Percentiles rank a stretch among this genome's conserved stretches.
phyloP scores from a whole-genome alignment of 164 flowering plant genomes.

The Paratinospora sagittata region DNA sequence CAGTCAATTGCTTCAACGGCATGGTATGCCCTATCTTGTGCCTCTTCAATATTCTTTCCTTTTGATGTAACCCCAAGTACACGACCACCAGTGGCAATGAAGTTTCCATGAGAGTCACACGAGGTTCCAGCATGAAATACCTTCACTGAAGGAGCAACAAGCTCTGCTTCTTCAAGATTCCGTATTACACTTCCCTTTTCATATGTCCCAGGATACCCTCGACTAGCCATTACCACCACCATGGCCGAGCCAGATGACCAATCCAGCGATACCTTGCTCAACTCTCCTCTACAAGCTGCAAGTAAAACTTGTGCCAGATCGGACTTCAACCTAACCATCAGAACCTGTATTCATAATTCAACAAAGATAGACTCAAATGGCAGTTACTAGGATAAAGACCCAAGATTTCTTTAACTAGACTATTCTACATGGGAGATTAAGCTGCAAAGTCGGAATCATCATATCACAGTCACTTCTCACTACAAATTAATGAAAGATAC shows the following conservation, averaged over 20 bases:
- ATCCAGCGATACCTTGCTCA: constrained; percentile 45
- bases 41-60: constrained; percentile 64
- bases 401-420: background rate
- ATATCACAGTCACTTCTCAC: background rate
- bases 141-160: constrained; percentile 53
- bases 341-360: constrained; percentile 39
- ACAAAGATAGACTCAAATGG: background rate
- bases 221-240: constrained; percentile 97
- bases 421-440: background rate
- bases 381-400: background rate
- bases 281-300: constrained; percentile 79
- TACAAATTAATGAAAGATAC: background rate
- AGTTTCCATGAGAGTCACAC: constrained; percentile 55
- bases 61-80: constrained; percentile 86
- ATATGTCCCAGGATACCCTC: constrained; percentile 84
- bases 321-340: constrained; percentile 89
- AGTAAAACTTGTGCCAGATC: constrained; percentile 84
- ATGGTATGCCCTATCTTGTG: constrained; percentile 61
- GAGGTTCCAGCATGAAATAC: constrained; percentile 90
- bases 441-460: background rate
- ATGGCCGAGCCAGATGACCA: constrained; percentile 95
- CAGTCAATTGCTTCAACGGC: constrained; percentile 71
- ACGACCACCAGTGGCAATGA: constrained; percentile 72
- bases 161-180: constrained; percentile 71
- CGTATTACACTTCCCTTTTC: constrained; percentile 61